These are phyloP conservation scores for Puccinellia tenuiflora DNA, from an alignment of 176 grass and related monocot species.

Conservation along the genomic window DNA sequence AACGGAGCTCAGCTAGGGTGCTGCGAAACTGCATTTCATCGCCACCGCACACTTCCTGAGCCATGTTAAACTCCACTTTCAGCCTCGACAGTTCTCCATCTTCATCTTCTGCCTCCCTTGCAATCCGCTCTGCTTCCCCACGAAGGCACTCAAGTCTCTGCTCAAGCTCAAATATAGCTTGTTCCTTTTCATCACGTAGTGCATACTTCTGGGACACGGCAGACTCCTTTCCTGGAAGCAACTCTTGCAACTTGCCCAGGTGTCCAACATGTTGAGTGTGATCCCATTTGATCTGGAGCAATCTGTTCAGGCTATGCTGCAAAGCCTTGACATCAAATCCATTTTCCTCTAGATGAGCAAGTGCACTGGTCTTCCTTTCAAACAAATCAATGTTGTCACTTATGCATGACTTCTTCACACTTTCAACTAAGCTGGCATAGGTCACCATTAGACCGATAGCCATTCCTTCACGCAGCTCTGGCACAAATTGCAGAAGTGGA, in stretches of 20 bases:
- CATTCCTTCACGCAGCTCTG: conserved; percentile 51
- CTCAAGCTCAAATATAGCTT: conserved; percentile 35
- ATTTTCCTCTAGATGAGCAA: conserved; percentile 36
- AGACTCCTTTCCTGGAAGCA: conserved; percentile 4
- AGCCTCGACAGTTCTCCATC: conserved; percentile 22
- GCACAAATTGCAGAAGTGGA: conserved; percentile 24
- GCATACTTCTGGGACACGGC: background rate
- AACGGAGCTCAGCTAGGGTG: conserved; percentile 4
- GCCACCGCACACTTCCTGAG: background rate
- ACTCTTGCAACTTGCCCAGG: conserved; percentile 7
- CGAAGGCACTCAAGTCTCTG: conserved; percentile 31
- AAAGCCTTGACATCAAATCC: conserved; percentile 49
- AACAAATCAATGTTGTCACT: conserved; percentile 24
- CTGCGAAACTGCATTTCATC: background rate
- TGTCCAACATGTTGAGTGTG: background rate
- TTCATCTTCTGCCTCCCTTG: conserved; percentile 4
- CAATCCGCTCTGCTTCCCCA: conserved; percentile 10
- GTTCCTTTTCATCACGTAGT: conserved; percentile 26
- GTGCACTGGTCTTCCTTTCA: conserved; percentile 27
- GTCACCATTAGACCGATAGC: conserved; percentile 62
- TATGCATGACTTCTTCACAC: conserved; percentile 21
- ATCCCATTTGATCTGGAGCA: conserved; percentile 33
- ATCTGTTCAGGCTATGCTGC: conserved; percentile 5
- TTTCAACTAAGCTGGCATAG: conserved; percentile 35
- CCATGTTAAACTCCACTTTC: background rate